Evolutionary conservation across 169 alveolate genomes (phyloP).

Genomic region (Babesia divergens): DNA sequence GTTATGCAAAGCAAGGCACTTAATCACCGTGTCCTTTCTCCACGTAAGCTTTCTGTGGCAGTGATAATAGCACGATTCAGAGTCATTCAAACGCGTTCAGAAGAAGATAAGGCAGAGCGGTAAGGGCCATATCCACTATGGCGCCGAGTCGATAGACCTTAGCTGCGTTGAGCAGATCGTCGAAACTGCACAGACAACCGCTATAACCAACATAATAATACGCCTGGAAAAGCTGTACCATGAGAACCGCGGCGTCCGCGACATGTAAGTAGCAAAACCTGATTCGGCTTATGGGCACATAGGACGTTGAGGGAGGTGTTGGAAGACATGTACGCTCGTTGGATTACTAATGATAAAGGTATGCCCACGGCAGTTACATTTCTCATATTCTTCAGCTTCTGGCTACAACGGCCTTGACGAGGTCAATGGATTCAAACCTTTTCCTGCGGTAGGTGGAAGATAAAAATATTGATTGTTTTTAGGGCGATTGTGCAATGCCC

Average conservation of each 20-base stretch:
- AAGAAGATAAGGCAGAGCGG: conserved; percentile 56
- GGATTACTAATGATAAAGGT: conserved; percentile 11
- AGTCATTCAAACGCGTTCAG: conserved; percentile 28
- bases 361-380: neutral
- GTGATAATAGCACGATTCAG: neutral
- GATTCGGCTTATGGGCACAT: neutral
- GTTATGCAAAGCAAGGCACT: conserved; percentile 1
- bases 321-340: conserved; percentile 37
- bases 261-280: neutral
- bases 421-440: conserved; percentile 52
- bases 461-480: neutral
- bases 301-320: conserved; percentile 52
- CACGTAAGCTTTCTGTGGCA: neutral
- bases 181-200: conserved; percentile 51
- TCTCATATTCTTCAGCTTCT: neutral
- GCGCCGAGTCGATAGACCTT: conserved; percentile 54
- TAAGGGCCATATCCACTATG: conserved; percentile 28
- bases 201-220: conserved; percentile 60
- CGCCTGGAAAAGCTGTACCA: conserved; percentile 40
- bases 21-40: conserved; percentile 13
- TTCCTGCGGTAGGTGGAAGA: conserved; percentile 44
- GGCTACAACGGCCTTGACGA: conserved; percentile 62
- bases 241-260: conserved; percentile 3
- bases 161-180: conserved; percentile 49
- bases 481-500: conserved; percentile 68